Percentiles rank a stretch among this genome's conserved stretches.
Evolutionary conservation across 2,329 filamentous ascomycete genomes (phyloP).

Genomic region (Zymoseptoria tritici): DNA sequence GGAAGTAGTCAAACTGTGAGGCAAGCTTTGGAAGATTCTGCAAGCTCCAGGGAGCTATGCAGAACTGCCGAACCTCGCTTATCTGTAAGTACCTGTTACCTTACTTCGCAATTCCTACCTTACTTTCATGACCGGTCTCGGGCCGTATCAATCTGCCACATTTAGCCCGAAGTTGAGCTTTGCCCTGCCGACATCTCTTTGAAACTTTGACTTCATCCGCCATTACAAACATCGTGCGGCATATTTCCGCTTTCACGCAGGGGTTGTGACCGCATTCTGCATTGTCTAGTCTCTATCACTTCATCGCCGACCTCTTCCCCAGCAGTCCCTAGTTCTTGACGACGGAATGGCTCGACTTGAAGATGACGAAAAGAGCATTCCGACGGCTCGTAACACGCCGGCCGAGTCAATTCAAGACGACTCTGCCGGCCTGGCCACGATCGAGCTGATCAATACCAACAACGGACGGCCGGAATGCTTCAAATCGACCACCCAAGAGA

Average conservation of each 20-base stretch:
- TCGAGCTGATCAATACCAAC: constrained; percentile 16
- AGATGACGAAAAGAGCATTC: constrained; percentile 5
- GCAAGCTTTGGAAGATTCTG: neutral
- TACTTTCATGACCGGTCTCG: neutral
- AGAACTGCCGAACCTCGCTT: neutral
- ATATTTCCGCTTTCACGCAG: neutral
- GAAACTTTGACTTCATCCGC: neutral
- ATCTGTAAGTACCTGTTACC: neutral
- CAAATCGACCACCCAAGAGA: constrained; percentile 54
- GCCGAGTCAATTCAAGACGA: neutral
- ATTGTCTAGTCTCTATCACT: neutral
- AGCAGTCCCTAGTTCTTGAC: neutral
- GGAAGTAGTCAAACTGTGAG: constrained; percentile 52
- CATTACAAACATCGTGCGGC: too few species aligned
- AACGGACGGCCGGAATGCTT: constrained; percentile 51
- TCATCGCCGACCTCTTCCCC: neutral
- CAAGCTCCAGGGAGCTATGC: neutral
- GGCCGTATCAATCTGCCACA: neutral
- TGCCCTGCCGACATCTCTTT: neutral
- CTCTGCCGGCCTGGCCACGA: constrained; percentile 4
- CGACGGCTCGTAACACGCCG: neutral
- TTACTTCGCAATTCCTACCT: neutral
- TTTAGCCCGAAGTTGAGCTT: neutral
- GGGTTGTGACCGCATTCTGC: neutral
- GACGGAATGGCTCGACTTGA: constrained; percentile 3